Conservation (phyloP, 129 eudicot genomes). For the Arctium lappa region DNA sequence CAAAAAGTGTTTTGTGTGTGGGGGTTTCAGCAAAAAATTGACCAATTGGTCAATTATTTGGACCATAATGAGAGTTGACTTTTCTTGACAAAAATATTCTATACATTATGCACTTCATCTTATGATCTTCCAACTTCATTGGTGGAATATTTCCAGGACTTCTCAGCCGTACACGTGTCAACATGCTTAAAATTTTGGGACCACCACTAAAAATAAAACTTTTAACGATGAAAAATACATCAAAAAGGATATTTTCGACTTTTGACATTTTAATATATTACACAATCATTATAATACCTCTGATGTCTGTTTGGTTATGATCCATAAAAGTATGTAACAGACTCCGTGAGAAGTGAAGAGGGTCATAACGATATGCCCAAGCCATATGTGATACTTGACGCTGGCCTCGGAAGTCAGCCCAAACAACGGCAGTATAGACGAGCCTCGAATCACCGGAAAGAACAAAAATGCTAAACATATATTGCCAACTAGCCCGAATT, state of each 20-base stretch:
- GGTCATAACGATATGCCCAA: conserved; percentile 64
- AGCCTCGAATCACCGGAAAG: conserved; percentile 83
- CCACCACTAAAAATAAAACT: not conserved
- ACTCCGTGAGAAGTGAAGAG: conserved; percentile 80
- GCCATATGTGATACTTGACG: conserved; percentile 89
- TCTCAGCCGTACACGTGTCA: not conserved
- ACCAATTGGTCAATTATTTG: conserved; percentile 7
- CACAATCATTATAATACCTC: conserved; percentile 37
- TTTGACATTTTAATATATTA: not conserved
- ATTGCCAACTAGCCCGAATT: conserved; percentile 68
- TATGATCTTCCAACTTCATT: conserved; percentile 18
- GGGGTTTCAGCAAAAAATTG: conserved; percentile 1
- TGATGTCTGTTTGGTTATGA: conserved; percentile 43
- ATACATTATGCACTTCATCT: not conserved
- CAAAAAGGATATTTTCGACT: not conserved
- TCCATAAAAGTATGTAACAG: conserved; percentile 64
- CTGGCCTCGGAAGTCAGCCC: conserved; percentile 81
- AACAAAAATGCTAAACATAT: conserved; percentile 60
- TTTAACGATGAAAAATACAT: not conserved
- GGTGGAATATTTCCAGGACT: conserved; percentile 10
- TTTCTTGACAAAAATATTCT: conserved; percentile 19
- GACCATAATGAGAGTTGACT: conserved; percentile 20
- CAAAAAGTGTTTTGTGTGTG: not conserved
- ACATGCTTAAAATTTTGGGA: not conserved
- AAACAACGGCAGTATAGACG: conserved; percentile 55